Conservation (phyloP, 495 filamentous ascomycete species). For the Penicillium fimorum region DNA sequence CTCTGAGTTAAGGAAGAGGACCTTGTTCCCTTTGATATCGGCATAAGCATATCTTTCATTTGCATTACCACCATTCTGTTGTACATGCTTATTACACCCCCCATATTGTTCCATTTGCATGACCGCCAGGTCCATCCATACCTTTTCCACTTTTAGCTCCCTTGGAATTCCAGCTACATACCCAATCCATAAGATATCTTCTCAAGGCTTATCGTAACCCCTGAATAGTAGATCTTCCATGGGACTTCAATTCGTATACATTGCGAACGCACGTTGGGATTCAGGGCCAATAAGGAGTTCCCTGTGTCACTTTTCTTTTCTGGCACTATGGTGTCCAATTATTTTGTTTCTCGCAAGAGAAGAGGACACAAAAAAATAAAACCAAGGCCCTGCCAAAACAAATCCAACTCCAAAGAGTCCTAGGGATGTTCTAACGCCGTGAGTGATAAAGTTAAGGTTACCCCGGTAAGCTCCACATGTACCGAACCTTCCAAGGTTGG, state of each 20-base stretch:
- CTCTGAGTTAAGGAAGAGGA: constrained; percentile 23
- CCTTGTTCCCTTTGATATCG: neutral
- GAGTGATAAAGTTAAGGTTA: neutral
- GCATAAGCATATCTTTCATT: neutral
- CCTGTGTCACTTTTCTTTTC: neutral
- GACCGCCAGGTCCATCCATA: constrained; percentile 6
- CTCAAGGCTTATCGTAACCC: neutral
- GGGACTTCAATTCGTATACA: neutral
- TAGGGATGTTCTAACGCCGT: neutral
- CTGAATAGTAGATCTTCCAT: neutral
- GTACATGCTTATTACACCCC: neutral
- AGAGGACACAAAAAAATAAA: neutral
- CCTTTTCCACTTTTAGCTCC: neutral
- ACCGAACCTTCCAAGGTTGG: neutral
- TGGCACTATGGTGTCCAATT: too few relatives aligned
- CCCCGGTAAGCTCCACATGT: neutral
- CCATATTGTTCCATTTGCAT: neutral
- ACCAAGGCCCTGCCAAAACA: neutral
- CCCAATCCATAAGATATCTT: constrained; percentile 12
- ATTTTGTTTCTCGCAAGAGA: neutral
- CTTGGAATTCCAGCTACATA: constrained; percentile 14
- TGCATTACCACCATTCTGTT: neutral
- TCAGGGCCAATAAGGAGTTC: neutral
- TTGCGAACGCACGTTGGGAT: neutral
- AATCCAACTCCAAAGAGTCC: neutral